Percentiles rank a stretch among this genome's conserved stretches.
These are phyloP conservation scores for Mycena alexandri DNA, from an alignment of 768 basidiomycete genomes.

Conservation along the genomic window DNA sequence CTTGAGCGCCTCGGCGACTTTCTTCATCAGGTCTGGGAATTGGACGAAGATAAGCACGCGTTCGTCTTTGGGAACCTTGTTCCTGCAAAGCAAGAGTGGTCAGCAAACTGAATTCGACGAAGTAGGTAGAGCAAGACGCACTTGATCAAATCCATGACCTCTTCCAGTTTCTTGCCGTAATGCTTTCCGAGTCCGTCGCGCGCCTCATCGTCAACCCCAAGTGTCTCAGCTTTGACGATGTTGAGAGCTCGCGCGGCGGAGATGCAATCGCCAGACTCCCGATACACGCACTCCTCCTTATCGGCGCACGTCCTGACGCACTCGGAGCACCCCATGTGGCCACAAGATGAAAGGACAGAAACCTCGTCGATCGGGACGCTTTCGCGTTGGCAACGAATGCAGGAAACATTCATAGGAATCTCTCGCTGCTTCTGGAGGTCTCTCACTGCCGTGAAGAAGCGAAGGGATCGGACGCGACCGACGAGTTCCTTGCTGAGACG, in stretches of 20 bases:
- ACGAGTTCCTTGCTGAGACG: constrained; percentile 89
- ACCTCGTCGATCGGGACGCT: constrained; percentile 74
- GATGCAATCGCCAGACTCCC: constrained; percentile 75
- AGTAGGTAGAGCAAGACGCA: constrained; percentile 48
- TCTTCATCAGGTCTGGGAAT: constrained; percentile 93
- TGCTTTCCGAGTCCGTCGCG: constrained; percentile 81
- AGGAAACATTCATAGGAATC: constrained; percentile 67
- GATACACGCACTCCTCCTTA: constrained; percentile 85
- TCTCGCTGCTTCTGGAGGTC: constrained; percentile 86
- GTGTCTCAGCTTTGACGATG: constrained; percentile 82
- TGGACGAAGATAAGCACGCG: constrained; percentile 95
- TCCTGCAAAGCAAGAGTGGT: constrained; percentile 54
- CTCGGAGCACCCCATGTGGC: constrained; percentile 84
- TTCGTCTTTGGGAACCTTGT: constrained; percentile 78
- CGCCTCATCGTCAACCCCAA: constrained; percentile 83
- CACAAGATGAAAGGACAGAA: constrained; percentile 91
- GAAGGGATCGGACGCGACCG: constrained; percentile 89
- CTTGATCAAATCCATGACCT: constrained; percentile 82
- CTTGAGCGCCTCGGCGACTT: constrained; percentile 85
- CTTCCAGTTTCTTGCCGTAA: constrained; percentile 87
- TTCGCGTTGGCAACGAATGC: constrained; percentile 70
- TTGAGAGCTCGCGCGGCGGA: constrained; percentile 87
- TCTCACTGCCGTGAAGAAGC: constrained; percentile 93
- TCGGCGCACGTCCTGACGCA: constrained; percentile 83
- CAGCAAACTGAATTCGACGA: constrained; percentile 1